Conservation (phyloP, 2,329 filamentous ascomycete species). For the Leptographium lundbergii region DNA sequence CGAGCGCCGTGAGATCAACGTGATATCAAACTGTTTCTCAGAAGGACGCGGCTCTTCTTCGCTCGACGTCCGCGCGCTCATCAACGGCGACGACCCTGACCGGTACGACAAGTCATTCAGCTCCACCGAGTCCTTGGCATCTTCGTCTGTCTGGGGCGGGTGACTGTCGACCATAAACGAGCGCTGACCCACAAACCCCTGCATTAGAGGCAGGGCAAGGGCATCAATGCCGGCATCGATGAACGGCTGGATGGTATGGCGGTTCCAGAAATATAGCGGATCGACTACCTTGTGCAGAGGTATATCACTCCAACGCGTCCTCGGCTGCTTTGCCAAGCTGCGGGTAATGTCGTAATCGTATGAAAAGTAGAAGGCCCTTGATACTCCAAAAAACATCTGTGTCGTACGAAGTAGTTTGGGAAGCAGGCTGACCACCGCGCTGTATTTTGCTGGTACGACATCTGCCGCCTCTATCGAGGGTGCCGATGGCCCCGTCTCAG, state of each 20-base stretch:
- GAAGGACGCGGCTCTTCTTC: conserved; percentile 24
- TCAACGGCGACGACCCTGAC: conserved; percentile 5
- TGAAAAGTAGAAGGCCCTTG: conserved; percentile 83
- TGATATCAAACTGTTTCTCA: conserved; percentile 60
- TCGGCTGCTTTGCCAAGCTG: conserved; percentile 31
- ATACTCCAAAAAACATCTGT: conserved; percentile 70
- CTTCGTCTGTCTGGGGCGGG: conserved; percentile 40
- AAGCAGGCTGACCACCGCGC: conserved; percentile 44
- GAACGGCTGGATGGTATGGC: conserved; percentile 59
- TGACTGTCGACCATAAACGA: conserved; percentile 60
- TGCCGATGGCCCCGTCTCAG: not conserved
- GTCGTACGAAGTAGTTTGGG: conserved; percentile 78
- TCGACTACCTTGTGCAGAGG: conserved; percentile 65
- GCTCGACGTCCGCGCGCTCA: conserved; percentile 6
- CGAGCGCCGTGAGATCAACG: conserved; percentile 80
- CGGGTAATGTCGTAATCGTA: conserved; percentile 90
- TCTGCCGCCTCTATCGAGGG: conserved; percentile 4
- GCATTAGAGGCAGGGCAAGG: conserved; percentile 71
- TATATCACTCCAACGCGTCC: conserved; percentile 28
- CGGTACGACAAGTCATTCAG: conserved; percentile 18
- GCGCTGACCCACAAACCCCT: conserved; percentile 85
- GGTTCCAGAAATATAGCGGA: conserved; percentile 84
- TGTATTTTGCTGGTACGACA: conserved; percentile 13
- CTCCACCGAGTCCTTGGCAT: conserved; percentile 29
- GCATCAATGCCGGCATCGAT: conserved; percentile 58